These are phyloP conservation scores for Leccinum imitatum DNA, from an alignment of 768 basidiomycete species.

Conservation along the genomic window DNA sequence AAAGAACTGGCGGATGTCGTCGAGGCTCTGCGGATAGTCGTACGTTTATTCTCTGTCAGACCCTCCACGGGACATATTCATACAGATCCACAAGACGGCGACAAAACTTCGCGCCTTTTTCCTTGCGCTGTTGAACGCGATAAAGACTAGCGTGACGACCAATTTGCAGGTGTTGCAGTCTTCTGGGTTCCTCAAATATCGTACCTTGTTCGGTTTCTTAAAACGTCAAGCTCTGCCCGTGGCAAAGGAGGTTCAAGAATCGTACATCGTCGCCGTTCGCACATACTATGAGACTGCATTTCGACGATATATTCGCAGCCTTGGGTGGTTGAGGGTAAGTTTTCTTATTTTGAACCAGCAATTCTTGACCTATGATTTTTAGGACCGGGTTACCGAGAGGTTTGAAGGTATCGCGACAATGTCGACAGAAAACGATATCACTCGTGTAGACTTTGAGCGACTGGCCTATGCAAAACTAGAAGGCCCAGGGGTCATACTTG, in stretches of 20 bases:
- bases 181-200: constrained; percentile 80
- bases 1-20: constrained; percentile 78
- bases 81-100: constrained; percentile 60
- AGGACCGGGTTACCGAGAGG: constrained; percentile 72
- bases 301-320: constrained; percentile 80
- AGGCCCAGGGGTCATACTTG: constrained; percentile 76
- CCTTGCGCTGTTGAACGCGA: constrained; percentile 77
- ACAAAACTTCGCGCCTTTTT: constrained; percentile 89
- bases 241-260: constrained; percentile 84
- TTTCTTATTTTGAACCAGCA: neutral
- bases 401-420: constrained; percentile 59
- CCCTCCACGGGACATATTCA: constrained; percentile 2
- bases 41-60: constrained; percentile 40
- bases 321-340: constrained; percentile 74
- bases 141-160: constrained; percentile 79
- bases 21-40: constrained; percentile 87
- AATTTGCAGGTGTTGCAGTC: constrained; percentile 94
- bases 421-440: constrained; percentile 41
- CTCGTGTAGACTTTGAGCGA: constrained; percentile 50
- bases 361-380: constrained; percentile 1
- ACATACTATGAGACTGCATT: constrained; percentile 97
- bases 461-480: constrained; percentile 71
- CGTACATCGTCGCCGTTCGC: constrained; percentile 79
- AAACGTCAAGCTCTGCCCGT: constrained; percentile 78
- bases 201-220: constrained; percentile 79